Evolutionary conservation across 176 grass and related monocot genomes (phyloP).

Genomic region (Rhynchospora pubera): DNA sequence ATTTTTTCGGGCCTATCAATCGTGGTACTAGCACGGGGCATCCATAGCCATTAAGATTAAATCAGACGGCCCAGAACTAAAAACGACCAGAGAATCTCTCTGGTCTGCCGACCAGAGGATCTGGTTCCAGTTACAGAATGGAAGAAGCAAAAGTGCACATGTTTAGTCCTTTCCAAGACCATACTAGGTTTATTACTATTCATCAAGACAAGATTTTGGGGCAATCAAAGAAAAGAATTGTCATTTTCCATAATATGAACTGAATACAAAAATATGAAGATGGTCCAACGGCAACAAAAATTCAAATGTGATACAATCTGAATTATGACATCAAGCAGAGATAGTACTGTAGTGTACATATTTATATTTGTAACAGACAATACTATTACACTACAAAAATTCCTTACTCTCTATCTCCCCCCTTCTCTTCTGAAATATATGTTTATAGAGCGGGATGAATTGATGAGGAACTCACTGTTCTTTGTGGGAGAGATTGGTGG

Average conservation of each 20-base stretch:
- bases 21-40: too few species aligned
- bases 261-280: background rate
- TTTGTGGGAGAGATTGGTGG: slow-evolving; percentile 79
- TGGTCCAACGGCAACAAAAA: background rate
- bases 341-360: background rate
- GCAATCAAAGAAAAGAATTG: background rate
- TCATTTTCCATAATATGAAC: background rate
- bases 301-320: background rate
- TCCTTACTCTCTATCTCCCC: background rate
- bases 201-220: background rate
- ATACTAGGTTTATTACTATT: background rate
- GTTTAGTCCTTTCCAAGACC: background rate
- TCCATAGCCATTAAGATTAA: too few species aligned
- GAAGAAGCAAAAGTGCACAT: background rate
- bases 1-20: too few species aligned
- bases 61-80: too few species aligned
- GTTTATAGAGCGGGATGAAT: slow-evolving; percentile 39
- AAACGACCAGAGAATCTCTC: too few species aligned
- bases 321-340: background rate
- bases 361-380: background rate
- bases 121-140: too few species aligned
- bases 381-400: background rate
- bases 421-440: slow-evolving; percentile 5
- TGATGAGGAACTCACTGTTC: slow-evolving; percentile 69
- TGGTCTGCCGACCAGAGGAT: too few species aligned